These are phyloP conservation scores for Lichtheimia corymbifera DNA, from an alignment of 371 early-diverging fungal genomes.

Conservation along the genomic window DNA sequence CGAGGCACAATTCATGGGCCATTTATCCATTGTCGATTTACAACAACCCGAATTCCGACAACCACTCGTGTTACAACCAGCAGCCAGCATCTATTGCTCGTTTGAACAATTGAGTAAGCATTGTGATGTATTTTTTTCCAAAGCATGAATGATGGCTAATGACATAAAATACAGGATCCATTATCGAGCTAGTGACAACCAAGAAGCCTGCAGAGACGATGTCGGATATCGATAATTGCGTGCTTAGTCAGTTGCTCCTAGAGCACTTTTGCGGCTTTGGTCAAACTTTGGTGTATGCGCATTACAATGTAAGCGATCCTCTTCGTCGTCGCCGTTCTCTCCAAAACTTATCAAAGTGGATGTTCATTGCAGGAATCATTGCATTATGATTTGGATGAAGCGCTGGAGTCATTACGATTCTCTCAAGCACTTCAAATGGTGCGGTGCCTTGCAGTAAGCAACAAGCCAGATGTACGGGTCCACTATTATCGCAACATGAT, in stretches of 20 bases:
- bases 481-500: constrained; percentile 4
- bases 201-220: too few species aligned
- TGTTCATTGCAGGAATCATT: constrained; percentile 5
- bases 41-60: constrained; percentile 9
- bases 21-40: constrained; percentile 14
- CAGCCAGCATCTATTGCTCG: constrained; percentile 7
- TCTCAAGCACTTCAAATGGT: constrained; percentile 9
- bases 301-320: constrained; percentile 11
- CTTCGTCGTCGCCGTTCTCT: not conserved
- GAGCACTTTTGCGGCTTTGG: constrained; percentile 14
- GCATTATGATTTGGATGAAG: constrained; percentile 7
- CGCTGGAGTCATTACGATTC: constrained; percentile 12
- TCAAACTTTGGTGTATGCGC: constrained; percentile 11
- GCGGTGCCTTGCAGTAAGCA: constrained; percentile 1
- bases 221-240: not conserved
- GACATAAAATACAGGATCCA: not conserved
- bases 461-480: constrained; percentile 15
- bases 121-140: not conserved
- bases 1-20: constrained; percentile 14
- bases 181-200: not conserved
- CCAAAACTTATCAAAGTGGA: not conserved
- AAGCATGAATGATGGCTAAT: too few species aligned
- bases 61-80: not conserved
- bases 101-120: constrained; percentile 16
- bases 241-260: constrained; percentile 5